These are phyloP conservation scores for Fragaria iinumae DNA, from an alignment of 306 rosid species.

Conservation along the genomic window DNA sequence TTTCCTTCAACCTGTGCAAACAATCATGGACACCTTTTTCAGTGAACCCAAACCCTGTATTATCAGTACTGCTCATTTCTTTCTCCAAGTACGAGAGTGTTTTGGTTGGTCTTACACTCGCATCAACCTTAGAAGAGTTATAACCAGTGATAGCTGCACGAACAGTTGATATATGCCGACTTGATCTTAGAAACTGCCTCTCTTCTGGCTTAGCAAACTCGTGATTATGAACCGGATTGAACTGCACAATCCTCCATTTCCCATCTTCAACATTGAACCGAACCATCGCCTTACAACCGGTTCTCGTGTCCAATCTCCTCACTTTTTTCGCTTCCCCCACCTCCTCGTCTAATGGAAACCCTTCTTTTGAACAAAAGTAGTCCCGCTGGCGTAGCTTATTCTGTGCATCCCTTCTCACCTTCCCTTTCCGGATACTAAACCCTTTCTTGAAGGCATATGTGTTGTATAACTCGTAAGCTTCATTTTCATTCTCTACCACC, in stretches of 20 bases:
- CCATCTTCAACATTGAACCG: constrained; percentile 12
- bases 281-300: constrained; percentile 15
- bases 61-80: not conserved
- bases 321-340: constrained; percentile 5
- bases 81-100: not conserved
- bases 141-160: not conserved
- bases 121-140: not conserved
- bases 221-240: constrained; percentile 13
- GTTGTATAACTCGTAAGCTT: constrained; percentile 9
- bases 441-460: constrained; percentile 3
- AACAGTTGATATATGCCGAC: constrained; percentile 1
- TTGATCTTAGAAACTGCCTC: constrained; percentile 9
- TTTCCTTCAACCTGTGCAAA: constrained; percentile 4
- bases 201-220: constrained; percentile 24
- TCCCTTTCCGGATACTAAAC: constrained; percentile 12
- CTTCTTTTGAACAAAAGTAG: not conserved
- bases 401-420: not conserved
- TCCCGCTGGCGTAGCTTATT: not conserved
- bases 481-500: not conserved
- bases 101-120: constrained; percentile 2
- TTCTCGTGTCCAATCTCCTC: constrained; percentile 10
- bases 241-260: constrained; percentile 11
- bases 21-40: not conserved
- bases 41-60: constrained; percentile 12
- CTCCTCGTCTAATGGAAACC: constrained; percentile 12